These are phyloP conservation scores for Trypanosoma avium DNA, from an alignment of 208 protist genomes.

Conservation along the genomic window DNA sequence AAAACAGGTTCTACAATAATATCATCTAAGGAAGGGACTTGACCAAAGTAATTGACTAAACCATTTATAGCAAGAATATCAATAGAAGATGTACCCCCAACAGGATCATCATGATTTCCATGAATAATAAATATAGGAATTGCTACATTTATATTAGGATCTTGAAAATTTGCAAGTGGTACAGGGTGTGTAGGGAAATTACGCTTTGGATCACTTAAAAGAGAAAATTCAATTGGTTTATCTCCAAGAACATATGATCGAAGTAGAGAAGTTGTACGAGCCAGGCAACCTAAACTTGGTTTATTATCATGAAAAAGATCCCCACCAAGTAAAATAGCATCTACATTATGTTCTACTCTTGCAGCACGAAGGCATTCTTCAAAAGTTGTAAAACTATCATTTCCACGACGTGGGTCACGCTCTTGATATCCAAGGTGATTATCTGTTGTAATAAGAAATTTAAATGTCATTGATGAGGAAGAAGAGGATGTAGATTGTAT, in stretches of 20 bases:
- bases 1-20: constrained; percentile 94
- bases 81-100: constrained; percentile 93
- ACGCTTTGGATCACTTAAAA: constrained; percentile 89
- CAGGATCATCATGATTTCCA: constrained; percentile 99
- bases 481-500: neutral
- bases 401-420: constrained; percentile 94
- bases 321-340: constrained; percentile 97
- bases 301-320: constrained; percentile 99
- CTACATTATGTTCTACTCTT: constrained; percentile 91
- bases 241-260: constrained; percentile 92
- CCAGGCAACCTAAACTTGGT: constrained; percentile 93
- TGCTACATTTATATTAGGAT: constrained; percentile 98
- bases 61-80: constrained; percentile 94
- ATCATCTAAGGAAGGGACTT: constrained; percentile 89
- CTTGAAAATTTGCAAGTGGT: constrained; percentile 90
- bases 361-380: constrained; percentile 97
- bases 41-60: constrained; percentile 99
- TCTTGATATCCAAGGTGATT: constrained; percentile 97
- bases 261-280: constrained; percentile 86
- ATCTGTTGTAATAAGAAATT: constrained; percentile 95
- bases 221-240: constrained; percentile 83
- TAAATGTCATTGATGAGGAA: constrained; percentile 58
- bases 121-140: constrained; percentile 99
- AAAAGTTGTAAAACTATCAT: constrained; percentile 98
- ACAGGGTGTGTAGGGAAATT: constrained; percentile 92